Conservation (phyloP, 306 rosid species). For the Begonia peltatifolia region DNA sequence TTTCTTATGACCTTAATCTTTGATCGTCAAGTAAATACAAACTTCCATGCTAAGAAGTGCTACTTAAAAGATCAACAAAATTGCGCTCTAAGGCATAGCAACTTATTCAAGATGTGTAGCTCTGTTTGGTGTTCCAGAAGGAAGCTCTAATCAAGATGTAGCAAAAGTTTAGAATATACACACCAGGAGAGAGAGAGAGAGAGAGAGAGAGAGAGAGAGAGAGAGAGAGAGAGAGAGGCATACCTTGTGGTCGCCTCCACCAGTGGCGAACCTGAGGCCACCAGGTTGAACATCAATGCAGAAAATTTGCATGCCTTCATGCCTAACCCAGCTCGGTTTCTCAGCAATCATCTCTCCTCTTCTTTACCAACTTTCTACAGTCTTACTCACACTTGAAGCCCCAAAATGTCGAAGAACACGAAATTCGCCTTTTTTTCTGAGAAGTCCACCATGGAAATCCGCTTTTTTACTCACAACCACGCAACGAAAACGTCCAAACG, state of each 20-base stretch:
- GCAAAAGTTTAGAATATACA: too few species aligned
- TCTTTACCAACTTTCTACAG: constrained; percentile 5
- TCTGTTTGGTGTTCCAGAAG: too few species aligned
- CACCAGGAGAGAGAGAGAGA: too few species aligned
- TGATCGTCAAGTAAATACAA: too few species aligned
- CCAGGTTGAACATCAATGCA: constrained; percentile 98
- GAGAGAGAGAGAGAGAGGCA: constrained; percentile 5
- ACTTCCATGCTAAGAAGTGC: too few species aligned
- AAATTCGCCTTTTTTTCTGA: constrained; percentile 4
- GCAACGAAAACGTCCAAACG: too few species aligned
- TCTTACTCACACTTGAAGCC: constrained; percentile 1
- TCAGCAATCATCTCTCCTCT: constrained; percentile 65
- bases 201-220: constrained; percentile 4
- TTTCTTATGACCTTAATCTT: too few species aligned
- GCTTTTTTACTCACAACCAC: background rate
- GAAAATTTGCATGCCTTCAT: constrained; percentile 95
- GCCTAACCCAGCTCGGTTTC: constrained; percentile 90
- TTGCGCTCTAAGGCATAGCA: too few species aligned
- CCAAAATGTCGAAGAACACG: background rate
- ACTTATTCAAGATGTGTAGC: too few species aligned
- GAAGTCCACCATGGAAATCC: constrained; percentile 8
- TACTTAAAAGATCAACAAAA: too few species aligned
- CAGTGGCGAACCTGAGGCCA: constrained; percentile 83
- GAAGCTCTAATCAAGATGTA: too few species aligned
- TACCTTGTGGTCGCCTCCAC: constrained; percentile 99